phyloP scores from a whole-genome alignment of 305 asterid species.

The Fraxinus xanthoxyloides region DNA sequence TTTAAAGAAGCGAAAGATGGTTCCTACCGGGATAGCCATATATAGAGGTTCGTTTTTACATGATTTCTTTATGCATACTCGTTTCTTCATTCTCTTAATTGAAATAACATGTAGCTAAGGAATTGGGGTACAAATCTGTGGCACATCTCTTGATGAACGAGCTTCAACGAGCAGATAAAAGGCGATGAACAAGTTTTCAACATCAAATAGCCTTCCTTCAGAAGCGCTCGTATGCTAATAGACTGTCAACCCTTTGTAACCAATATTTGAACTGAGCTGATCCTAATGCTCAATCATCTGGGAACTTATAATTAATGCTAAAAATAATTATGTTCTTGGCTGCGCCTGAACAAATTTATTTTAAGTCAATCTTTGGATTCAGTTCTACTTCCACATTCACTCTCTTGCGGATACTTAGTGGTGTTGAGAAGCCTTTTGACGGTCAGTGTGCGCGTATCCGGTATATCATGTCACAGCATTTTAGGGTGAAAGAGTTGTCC shows the following conservation, averaged over 20 bases:
- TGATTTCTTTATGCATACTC: not conserved
- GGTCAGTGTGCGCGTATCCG: not conserved
- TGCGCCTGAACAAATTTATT: not conserved
- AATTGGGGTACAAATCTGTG: constrained; percentile 77
- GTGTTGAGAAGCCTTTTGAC: not conserved
- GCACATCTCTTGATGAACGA: constrained; percentile 72
- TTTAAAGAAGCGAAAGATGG: constrained; percentile 67
- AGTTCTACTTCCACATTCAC: not conserved
- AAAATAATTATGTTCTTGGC: not conserved
- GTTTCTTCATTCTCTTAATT: not conserved
- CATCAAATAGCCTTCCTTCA: not conserved
- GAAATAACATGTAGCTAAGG: constrained; percentile 40
- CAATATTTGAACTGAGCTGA: not conserved
- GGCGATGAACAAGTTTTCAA: constrained; percentile 16
- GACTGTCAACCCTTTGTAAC: not conserved
- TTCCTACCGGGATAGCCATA: constrained; percentile 79
- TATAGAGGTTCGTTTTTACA: constrained; percentile 50
- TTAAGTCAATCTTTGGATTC: not conserved
- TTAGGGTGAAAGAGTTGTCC: not conserved
- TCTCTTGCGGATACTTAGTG: not conserved
- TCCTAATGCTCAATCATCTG: not conserved
- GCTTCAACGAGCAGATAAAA: constrained; percentile 42
- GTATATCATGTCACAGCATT: not conserved
- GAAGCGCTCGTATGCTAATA: not conserved
- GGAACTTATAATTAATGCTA: not conserved